Conservation (phyloP, 2,329 filamentous ascomycete species). For the Pseudogymnoascus sp. region DNA sequence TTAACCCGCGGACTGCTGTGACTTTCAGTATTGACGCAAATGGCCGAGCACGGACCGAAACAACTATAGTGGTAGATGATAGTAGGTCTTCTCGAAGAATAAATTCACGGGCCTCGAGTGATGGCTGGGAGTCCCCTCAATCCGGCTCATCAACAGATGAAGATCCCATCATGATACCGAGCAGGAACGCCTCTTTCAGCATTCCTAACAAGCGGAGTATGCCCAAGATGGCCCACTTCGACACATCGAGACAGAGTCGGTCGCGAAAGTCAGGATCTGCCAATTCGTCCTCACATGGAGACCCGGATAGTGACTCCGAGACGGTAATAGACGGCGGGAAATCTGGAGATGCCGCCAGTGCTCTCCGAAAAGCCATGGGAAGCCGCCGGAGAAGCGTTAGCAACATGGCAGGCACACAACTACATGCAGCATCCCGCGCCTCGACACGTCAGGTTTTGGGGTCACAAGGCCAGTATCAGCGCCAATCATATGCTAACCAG, state of each 20-base stretch:
- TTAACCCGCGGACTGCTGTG: conserved; percentile 43
- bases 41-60: conserved; percentile 39
- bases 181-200: conserved; percentile 49
- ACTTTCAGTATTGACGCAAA: conserved; percentile 59
- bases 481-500: neutral
- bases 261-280: conserved; percentile 22
- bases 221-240: conserved; percentile 22
- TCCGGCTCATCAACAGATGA: conserved; percentile 54
- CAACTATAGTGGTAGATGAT: conserved; percentile 23
- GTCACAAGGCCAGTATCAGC: neutral
- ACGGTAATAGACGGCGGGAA: conserved; percentile 45
- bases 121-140: conserved; percentile 41
- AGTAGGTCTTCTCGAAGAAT: conserved; percentile 15
- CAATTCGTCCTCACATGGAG: neutral
- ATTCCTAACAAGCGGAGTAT: conserved; percentile 22
- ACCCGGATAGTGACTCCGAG: conserved; percentile 48
- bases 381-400: conserved; percentile 20
- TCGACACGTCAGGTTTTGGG: neutral
- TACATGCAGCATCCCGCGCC: neutral
- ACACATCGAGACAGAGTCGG: conserved; percentile 22
- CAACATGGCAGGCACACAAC: neutral
- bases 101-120: conserved; percentile 16
- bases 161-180: conserved; percentile 59
- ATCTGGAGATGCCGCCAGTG: conserved; percentile 52
- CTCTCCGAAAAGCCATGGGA: conserved; percentile 48